Evolutionary conservation across 495 filamentous ascomycete genomes (phyloP).

Genomic region (Neurospora hispaniola): DNA sequence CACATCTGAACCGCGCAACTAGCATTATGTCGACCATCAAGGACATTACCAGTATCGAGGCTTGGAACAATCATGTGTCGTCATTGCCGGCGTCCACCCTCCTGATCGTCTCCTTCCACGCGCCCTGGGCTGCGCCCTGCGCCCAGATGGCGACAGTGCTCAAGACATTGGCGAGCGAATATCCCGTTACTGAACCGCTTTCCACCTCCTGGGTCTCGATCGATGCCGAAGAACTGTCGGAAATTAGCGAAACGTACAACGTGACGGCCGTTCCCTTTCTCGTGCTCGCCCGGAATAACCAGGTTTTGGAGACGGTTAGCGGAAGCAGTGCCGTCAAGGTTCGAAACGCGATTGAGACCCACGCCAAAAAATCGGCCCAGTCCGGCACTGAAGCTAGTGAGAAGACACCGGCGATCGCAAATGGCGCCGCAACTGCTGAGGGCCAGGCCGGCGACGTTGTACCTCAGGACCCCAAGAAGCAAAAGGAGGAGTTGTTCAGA

Average conservation of each 20-base stretch:
- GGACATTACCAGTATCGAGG: constrained; percentile 57
- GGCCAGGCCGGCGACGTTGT: constrained; percentile 15
- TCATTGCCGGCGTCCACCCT: constrained; percentile 57
- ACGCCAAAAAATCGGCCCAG: constrained; percentile 40
- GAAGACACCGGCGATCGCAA: constrained; percentile 18
- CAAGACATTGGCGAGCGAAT: constrained; percentile 69
- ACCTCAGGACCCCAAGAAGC: constrained; percentile 40
- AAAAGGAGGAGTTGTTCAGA: constrained; percentile 68
- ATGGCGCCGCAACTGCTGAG: constrained; percentile 16
- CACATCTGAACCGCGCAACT: background rate
- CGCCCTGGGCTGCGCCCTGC: constrained; percentile 95
- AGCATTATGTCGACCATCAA: constrained; percentile 56
- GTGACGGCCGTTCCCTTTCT: constrained; percentile 90
- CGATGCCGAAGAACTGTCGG: constrained; percentile 80
- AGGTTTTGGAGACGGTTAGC: constrained; percentile 68
- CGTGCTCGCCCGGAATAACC: constrained; percentile 59
- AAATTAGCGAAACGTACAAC: constrained; percentile 80
- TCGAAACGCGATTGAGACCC: constrained; percentile 68
- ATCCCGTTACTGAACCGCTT: constrained; percentile 53
- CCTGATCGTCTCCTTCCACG: constrained; percentile 82
- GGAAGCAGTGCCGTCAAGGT: constrained; percentile 81
- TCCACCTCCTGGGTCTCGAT: constrained; percentile 72
- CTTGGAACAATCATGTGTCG: constrained; percentile 54
- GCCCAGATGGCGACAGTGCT: constrained; percentile 87
- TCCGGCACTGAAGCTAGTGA: constrained; percentile 1